Conservation (phyloP, 169 alveolate species). For the Eimeria brunetti region DNA sequence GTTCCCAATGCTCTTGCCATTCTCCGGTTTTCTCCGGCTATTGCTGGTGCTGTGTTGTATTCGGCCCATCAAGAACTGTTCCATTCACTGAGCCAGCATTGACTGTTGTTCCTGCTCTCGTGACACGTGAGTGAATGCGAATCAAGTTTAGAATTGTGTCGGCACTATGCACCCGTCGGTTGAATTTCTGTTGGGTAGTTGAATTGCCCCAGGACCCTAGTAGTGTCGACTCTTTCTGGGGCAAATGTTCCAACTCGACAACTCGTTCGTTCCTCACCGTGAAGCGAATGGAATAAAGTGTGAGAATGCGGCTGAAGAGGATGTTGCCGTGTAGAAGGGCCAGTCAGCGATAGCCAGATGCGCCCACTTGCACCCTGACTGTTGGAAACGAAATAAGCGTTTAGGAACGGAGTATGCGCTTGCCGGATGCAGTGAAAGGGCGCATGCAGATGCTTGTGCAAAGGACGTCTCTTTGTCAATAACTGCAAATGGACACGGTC, state of each 20-base stretch:
- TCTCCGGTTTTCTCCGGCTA: background rate
- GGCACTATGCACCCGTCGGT: background rate
- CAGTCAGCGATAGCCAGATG: background rate
- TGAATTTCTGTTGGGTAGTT: background rate
- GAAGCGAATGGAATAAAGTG: background rate
- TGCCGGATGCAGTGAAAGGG: background rate
- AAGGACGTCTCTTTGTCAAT: background rate
- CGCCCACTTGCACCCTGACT: background rate
- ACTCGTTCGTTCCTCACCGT: background rate
- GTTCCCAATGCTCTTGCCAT: background rate
- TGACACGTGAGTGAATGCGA: background rate
- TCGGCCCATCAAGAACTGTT: background rate
- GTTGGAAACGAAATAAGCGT: background rate
- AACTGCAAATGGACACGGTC: background rate
- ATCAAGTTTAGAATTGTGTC: background rate
- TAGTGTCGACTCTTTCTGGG: background rate
- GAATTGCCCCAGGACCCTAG: background rate
- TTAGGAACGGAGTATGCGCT: background rate
- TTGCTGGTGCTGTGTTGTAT: background rate
- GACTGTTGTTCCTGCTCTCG: background rate
- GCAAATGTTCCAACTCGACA: background rate
- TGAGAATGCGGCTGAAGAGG: background rate
- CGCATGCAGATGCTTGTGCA: background rate
- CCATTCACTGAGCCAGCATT: background rate
- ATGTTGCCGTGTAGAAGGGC: background rate